Percentiles rank a stretch among this genome's conserved stretches.
phyloP scores from a whole-genome alignment of 352 stramenopile genomes.

The Phytophthora ohioensis region DNA sequence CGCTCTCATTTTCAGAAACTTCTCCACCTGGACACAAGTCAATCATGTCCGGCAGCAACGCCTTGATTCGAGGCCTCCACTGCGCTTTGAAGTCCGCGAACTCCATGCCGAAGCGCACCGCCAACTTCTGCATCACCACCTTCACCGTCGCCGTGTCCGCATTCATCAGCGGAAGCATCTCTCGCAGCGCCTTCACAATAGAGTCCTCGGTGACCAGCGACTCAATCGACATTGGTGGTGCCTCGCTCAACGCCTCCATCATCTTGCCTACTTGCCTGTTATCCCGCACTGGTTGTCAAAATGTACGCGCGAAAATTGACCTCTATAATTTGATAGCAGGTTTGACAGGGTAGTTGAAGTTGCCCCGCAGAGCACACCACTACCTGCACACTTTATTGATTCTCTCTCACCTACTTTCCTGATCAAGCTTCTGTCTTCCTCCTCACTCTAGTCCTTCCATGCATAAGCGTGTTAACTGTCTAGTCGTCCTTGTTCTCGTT shows the following conservation, averaged over 20 bases:
- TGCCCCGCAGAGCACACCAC: not conserved
- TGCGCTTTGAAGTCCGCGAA: constrained; percentile 51
- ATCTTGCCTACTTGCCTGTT: constrained; percentile 17
- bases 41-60: constrained; percentile 61
- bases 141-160: constrained; percentile 55
- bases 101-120: constrained; percentile 55
- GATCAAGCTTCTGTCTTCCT: constrained; percentile 10
- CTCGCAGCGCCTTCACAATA: constrained; percentile 48
- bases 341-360: constrained; percentile 16
- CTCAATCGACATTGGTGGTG: constrained; percentile 9
- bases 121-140: constrained; percentile 61
- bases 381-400: constrained; percentile 11
- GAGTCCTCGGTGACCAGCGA: constrained; percentile 37
- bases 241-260: constrained; percentile 42
- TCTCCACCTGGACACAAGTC: constrained; percentile 38
- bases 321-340: constrained; percentile 11
- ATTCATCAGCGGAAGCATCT: constrained; percentile 71
- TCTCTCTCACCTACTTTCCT: constrained; percentile 10
- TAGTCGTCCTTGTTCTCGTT: constrained; percentile 76
- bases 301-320: constrained; percentile 25
- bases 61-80: constrained; percentile 59
- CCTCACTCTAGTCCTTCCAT: constrained; percentile 22
- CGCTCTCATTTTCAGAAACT: constrained; percentile 18
- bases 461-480: constrained; percentile 22
- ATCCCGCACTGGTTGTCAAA: constrained; percentile 28